phyloP scores from a whole-genome alignment of 2,329 filamentous ascomycete species.

The Fusarium proliferatum region DNA sequence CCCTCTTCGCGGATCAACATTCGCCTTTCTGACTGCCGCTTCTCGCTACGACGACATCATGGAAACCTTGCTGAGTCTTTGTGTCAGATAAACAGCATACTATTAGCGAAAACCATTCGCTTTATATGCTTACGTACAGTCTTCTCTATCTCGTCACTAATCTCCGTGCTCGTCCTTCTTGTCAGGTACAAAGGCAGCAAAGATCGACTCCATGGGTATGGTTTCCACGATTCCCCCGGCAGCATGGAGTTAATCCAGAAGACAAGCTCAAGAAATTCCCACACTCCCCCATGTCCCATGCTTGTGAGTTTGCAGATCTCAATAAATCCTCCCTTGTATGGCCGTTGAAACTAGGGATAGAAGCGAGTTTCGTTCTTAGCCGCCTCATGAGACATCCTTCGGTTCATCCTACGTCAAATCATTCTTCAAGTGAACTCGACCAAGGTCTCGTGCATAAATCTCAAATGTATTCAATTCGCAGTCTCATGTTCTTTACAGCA shows the following conservation, averaged over 20 bases:
- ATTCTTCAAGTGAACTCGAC: slow-evolving; percentile 3
- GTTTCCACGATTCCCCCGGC: slow-evolving; percentile 2
- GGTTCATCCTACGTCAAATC: slow-evolving; percentile 1
- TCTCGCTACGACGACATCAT: slow-evolving; percentile 1
- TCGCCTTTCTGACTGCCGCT: not conserved
- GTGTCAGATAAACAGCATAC: slow-evolving; percentile 13
- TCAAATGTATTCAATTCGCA: slow-evolving; percentile 8
- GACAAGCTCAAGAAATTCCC: slow-evolving; percentile 8
- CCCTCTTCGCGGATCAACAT: not conserved
- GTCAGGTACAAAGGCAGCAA: slow-evolving; percentile 15
- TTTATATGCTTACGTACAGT: slow-evolving; percentile 8
- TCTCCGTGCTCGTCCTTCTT: slow-evolving; percentile 25
- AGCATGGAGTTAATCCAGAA: not conserved
- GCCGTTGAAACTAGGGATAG: slow-evolving; percentile 10
- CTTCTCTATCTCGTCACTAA: slow-evolving; percentile 29
- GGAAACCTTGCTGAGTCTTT: not conserved
- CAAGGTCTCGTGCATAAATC: not conserved
- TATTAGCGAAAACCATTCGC: not conserved
- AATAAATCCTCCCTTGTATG: slow-evolving; percentile 34
- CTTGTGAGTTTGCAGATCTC: slow-evolving; percentile 34
- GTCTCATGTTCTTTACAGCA: slow-evolving; percentile 26
- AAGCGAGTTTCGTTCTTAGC: slow-evolving; percentile 14
- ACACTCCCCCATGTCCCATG: not conserved
- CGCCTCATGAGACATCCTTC: slow-evolving; percentile 11
- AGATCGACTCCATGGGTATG: slow-evolving; percentile 14